phyloP scores from a whole-genome alignment of 495 filamentous ascomycete genomes.

The Penicillium bovifimosum region DNA sequence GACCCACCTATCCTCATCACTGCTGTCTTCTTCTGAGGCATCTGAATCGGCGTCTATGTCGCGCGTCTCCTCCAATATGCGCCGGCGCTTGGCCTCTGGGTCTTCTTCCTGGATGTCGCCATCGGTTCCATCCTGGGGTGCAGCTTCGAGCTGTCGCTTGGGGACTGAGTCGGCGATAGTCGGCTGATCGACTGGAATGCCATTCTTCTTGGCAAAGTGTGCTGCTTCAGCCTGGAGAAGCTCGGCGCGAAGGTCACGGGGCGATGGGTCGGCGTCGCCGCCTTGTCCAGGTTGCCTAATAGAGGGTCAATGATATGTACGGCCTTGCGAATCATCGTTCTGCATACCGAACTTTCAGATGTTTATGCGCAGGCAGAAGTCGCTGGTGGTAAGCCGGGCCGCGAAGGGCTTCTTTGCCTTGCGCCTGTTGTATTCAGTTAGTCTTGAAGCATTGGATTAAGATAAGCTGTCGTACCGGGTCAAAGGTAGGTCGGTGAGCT shows the following conservation, averaged over 20 bases:
- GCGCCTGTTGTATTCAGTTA: conserved; percentile 52
- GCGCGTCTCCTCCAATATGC: conserved; percentile 80
- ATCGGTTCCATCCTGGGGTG: conserved; percentile 19
- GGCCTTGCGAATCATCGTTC: neutral
- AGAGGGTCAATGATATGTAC: conserved; percentile 12
- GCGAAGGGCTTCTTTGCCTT: conserved; percentile 89
- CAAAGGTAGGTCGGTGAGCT: conserved; percentile 86
- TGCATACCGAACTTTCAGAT: conserved; percentile 74
- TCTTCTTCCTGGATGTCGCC: conserved; percentile 50
- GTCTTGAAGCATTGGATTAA: conserved; percentile 9
- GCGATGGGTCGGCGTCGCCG: conserved; percentile 54
- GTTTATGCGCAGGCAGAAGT: conserved; percentile 85
- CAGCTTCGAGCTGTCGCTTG: conserved; percentile 65
- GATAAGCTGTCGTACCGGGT: conserved; percentile 58
- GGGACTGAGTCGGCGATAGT: conserved; percentile 32
- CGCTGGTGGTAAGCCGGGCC: conserved; percentile 96
- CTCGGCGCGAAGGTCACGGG: conserved; percentile 83
- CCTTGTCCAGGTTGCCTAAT: conserved; percentile 80
- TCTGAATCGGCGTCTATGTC: conserved; percentile 90
- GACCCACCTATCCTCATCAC: conserved; percentile 60
- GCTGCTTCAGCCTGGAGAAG: conserved; percentile 82
- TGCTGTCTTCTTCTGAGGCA: conserved; percentile 61
- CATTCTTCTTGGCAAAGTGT: conserved; percentile 79
- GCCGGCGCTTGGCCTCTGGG: conserved; percentile 73
- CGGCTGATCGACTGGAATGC: conserved; percentile 44